Evolutionary conservation across 202 grass and related monocot genomes (phyloP), one percentile per base, ranked within the genome.

Genomic region (Setaria italica): DNA sequence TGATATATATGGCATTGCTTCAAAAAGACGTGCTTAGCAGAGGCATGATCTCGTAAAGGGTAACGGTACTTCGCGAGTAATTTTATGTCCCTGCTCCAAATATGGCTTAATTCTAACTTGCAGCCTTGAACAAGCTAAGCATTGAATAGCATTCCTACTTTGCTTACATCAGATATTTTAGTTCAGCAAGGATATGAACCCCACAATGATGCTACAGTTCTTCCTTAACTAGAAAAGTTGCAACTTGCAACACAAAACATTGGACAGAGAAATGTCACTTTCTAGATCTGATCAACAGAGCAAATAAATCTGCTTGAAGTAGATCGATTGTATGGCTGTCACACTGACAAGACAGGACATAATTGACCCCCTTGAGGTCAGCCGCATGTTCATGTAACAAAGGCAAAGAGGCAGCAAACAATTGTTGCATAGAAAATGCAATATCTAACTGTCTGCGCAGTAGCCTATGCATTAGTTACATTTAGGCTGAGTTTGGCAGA

Each of bases 11-110:
- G 41, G 37, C 46, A 83, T 86, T 74, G 74, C 55, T 75, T 63
- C 43, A 89, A 60, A 82, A 86, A 87, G 4, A 92, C 67, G 74
- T 57, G 71, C 77, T 85, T 80, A 67, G 4, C 76, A 64, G 29
- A 84, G 62, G 75, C 73, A 89, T 62, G 78, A 81, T 59, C 85
- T 82, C 76, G 41, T 88, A 91, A 80, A 37, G 20, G 72, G 62
- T 34, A 78, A 70, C 1, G 11, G 1, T 56, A 76, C 2, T 67
- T 80, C 37, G 69, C 20, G 49, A 48, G 41, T 50, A 58, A 25
- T 85, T 74, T 76, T 64, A 70, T 75, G 25, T 85, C 82, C 71
- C 41, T 29, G 63, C 50, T 64, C 81, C 65, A 84, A 77, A 72
- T 80, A 62, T 59, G 63, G 70, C 10, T 39, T 76, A 80, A 11